Evolutionary conservation across 176 grass and related monocot species (phyloP).

Genomic region (Puccinellia tenuiflora): DNA sequence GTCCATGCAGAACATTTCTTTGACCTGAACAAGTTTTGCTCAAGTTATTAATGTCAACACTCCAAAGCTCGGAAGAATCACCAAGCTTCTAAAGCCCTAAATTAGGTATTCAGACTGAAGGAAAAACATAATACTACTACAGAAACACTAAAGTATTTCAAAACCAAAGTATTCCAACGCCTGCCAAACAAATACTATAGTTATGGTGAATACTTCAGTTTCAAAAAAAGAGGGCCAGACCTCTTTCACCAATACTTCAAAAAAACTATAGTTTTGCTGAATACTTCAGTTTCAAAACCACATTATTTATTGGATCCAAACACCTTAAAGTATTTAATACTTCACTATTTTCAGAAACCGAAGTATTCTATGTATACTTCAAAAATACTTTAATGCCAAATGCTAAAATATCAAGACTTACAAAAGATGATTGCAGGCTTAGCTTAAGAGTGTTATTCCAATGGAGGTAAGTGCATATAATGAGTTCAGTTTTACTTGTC

Average conservation of each 20-base stretch:
- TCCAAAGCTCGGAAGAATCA: not conserved
- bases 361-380: too few relatives aligned
- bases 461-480: not conserved
- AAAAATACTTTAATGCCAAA: too few relatives aligned
- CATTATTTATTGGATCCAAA: too few relatives aligned
- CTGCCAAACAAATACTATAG: too few relatives aligned
- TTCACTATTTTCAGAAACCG: too few relatives aligned
- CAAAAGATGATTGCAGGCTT: not conserved
- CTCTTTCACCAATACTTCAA: too few relatives aligned
- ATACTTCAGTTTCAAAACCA: too few relatives aligned
- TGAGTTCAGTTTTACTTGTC: not conserved
- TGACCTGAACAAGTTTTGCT: conserved; percentile 39
- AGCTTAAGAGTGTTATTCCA: not conserved
- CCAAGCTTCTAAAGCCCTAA: not conserved
- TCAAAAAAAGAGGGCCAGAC: too few relatives aligned
- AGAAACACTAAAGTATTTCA: not conserved
- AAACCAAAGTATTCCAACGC: too few relatives aligned
- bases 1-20: conserved; percentile 61
- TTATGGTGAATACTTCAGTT: too few relatives aligned
- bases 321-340: too few relatives aligned
- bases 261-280: too few relatives aligned
- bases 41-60: conserved; percentile 10
- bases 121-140: not conserved
- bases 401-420: not conserved
- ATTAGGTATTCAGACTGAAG: not conserved